Base-by-base conservation (phyloP, 2,329 filamentous ascomycete species). In the Stagonosporopsis cucurbitacearum region DNA sequence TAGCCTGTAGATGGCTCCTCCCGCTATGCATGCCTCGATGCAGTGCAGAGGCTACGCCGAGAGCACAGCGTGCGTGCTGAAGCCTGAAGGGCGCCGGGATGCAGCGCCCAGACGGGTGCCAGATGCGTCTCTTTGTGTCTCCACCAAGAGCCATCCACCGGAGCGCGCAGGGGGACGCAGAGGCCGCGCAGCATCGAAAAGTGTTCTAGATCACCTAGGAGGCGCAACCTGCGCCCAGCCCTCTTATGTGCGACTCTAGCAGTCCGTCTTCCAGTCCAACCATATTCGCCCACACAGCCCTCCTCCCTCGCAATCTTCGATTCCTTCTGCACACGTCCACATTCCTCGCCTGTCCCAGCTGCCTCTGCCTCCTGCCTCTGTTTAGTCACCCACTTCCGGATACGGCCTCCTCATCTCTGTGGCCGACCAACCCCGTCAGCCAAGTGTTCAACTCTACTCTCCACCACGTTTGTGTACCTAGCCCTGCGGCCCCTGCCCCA, bases 191-290 rank as follows among this genome's bases (percentile, higher is more conserved):
- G 54, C 60, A 58, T 61, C 63, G 65, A 62, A 50, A 58, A 60
- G 58, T 57, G 70, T 72, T 72, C 69, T 72, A 72, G 70, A 73
- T 71, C 62, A 59, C 49, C 63, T 59, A 60, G 59, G 65, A 50
- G 57, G 57, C 60, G 59, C 58, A 59, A 62, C 58, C 53, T 62
- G 62, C 54, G 52, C 56, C 63, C 61, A 63, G 60, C 61, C 59
- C 64, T 66, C 60, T 64, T 60, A 61, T 65, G 63, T 65, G 54
- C 65, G 57, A 65, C 65, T 62, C 47, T 60, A 46, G 59, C 65
- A 61, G 50, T 59, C 53, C 42, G 32, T 54, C 47, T 57, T 52
- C 62, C 47, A 64, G 56, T 62, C 66, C 66, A 68, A 68, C 67
- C 68, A 68, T 53, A 65, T 59, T 37, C 60, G 66, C 62, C 50